Evolutionary conservation across 2,329 filamentous ascomycete genomes (phyloP), one percentile per base, ranked within the genome.

Genomic region (Metarhizium robertsii): DNA sequence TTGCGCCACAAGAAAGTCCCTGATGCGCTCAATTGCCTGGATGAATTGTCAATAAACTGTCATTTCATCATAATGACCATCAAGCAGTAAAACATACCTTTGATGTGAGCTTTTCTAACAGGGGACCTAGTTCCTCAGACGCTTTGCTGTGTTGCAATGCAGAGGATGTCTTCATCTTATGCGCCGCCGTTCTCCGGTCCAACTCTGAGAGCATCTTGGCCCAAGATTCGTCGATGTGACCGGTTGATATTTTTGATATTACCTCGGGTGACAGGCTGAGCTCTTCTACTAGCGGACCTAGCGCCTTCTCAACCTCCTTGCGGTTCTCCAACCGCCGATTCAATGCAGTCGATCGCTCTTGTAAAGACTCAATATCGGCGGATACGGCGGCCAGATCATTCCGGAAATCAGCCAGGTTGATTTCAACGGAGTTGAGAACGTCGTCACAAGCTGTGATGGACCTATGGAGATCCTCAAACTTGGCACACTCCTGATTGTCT

Each of bases 371-470:
- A 53, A 99, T 99, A 68, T 99, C 94, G 6, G 91, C 87, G 1
- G 94, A 96, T 13, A 99, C 94, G 14, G 85, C 83, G 8, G 90
- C 92, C 11, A 99, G 81, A 69, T 99, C 95, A 58, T 91, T 88
- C 67, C 95, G 91, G 67, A 99, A 99, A 69, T 86, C 92, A 42
- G 88, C 88, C 53, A 99, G 78, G 68, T 96, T 97, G 36, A 83
- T 85, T 73, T 99, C 92, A 54, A 99, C 94, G 0, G 92, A 96
- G 70, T 86, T 88, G 49, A 97, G 80, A 52, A 97, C 90, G 67
- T 95, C 88, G 71, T 99, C 94, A 73, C 92, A 99, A 52, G 90
- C 88, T 67, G 79, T 72, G 64, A 99, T 97, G 4, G 92, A 95
- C 64, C 81, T 84, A 71, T 97, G 94, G 46, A 99, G 78, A 55